Conservation (phyloP, 306 rosid genomes). For the Potentilla sterilis region DNA sequence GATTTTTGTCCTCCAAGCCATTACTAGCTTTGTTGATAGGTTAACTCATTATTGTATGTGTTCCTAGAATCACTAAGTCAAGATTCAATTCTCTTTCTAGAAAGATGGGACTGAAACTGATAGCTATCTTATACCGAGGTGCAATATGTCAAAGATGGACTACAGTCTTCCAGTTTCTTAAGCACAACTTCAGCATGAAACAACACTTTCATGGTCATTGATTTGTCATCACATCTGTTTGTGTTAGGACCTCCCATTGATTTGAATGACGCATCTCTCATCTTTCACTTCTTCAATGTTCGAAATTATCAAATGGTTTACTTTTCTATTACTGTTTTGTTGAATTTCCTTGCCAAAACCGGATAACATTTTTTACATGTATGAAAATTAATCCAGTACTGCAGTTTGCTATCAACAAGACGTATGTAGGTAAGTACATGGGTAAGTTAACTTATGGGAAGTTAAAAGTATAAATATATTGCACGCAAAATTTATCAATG, state of each 20-base stretch:
- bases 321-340: not conserved
- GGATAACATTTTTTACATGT: not conserved
- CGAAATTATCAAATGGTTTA: not conserved
- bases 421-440: not conserved
- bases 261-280: not conserved
- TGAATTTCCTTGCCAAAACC: not conserved
- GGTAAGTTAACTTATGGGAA: not conserved
- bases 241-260: not conserved
- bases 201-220: not conserved
- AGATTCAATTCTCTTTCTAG: not conserved
- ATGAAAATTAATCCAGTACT: not conserved
- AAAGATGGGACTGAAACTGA: not conserved
- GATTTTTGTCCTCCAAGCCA: slow-evolving; percentile 23
- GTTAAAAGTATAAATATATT: too few species aligned
- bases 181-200: not conserved
- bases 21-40: not conserved
- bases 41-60: not conserved
- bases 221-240: not conserved
- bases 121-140: not conserved
- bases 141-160: not conserved
- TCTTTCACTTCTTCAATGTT: not conserved
- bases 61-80: not conserved
- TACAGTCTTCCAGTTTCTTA: not conserved
- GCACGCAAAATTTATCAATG: not conserved
- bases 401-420: not conserved